A percentile compares a stretch with the other conserved stretches of the same genome.
Evolutionary conservation across 805 yeast genomes (phyloP).

Genomic region (Wickerhamiella siamensis): DNA sequence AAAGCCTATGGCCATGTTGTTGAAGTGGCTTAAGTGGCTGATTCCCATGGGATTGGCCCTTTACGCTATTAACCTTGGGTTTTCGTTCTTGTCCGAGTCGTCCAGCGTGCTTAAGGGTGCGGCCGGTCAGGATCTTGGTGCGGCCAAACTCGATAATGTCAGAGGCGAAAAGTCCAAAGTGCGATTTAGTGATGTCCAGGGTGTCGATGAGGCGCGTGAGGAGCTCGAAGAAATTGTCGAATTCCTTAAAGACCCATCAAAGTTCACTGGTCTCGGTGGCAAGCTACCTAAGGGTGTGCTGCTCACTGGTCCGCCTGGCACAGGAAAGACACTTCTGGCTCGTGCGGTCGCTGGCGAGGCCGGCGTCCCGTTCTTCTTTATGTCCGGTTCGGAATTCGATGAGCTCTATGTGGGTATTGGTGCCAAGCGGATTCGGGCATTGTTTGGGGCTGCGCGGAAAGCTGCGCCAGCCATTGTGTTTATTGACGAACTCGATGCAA

Average conservation of each 20-base stretch:
- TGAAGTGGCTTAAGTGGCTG: constrained; percentile 82
- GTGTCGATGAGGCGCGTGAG: constrained; percentile 96
- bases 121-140: constrained; percentile 24
- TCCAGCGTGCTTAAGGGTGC: constrained; percentile 58
- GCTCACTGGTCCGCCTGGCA: constrained; percentile 97
- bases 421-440: constrained; percentile 91
- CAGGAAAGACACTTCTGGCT: constrained; percentile 93
- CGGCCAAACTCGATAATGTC: constrained; percentile 57
- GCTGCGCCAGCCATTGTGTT: constrained; percentile 94
- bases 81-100: constrained; percentile 67
- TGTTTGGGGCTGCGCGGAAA: constrained; percentile 83
- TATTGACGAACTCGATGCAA: constrained; percentile 96
- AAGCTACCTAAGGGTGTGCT: constrained; percentile 94
- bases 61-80: constrained; percentile 67
- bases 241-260: constrained; percentile 87
- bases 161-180: constrained; percentile 80
- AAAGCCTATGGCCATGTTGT: constrained; percentile 57
- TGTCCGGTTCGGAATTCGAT: constrained; percentile 98
- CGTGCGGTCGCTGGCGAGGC: constrained; percentile 99
- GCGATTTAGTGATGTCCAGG: constrained; percentile 83
- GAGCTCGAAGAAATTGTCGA: constrained; percentile 98
- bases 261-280: constrained; percentile 94
- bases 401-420: constrained; percentile 98
- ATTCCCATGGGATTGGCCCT: constrained; percentile 66
- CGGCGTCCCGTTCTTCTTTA: constrained; percentile 94